Percentiles rank a stretch among this genome's conserved stretches.
These are phyloP conservation scores for Ceratocystis papillata DNA, from an alignment of 2,329 filamentous ascomycete species.

Conservation along the genomic window DNA sequence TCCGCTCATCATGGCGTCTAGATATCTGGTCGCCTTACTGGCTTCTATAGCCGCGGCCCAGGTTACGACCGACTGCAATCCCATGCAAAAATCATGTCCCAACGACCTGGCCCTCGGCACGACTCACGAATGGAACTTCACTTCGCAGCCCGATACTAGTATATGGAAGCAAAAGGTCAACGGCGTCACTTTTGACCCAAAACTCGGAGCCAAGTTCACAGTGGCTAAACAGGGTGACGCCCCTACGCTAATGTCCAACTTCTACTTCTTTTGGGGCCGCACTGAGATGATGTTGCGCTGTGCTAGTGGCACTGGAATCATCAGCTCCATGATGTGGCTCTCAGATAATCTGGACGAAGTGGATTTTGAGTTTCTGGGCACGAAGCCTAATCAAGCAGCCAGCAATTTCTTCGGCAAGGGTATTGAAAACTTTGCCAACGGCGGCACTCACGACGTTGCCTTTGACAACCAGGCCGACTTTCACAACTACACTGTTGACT, in stretches of 20 bases:
- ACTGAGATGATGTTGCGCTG: slow-evolving; percentile 71
- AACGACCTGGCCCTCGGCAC: slow-evolving; percentile 60
- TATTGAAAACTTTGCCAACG: slow-evolving; percentile 51
- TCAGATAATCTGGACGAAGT: slow-evolving; percentile 80
- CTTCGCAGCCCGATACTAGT: slow-evolving; percentile 45
- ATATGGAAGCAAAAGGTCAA: slow-evolving; percentile 57
- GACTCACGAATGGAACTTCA: slow-evolving; percentile 53
- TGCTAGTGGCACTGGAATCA: slow-evolving; percentile 61
- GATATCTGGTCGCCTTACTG: slow-evolving; percentile 26
- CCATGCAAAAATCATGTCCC: slow-evolving; percentile 59
- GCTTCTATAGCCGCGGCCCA: slow-evolving; percentile 49
- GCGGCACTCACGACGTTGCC: slow-evolving; percentile 45
- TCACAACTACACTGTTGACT: slow-evolving; percentile 67
- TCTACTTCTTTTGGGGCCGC: slow-evolving; percentile 78
- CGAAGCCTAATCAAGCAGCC: slow-evolving; percentile 50
- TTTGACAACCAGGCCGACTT: slow-evolving; percentile 47
- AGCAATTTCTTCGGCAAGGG: slow-evolving; percentile 77
- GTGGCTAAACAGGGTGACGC: slow-evolving; percentile 61
- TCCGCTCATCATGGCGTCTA: background rate
- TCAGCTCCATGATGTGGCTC: slow-evolving; percentile 72
- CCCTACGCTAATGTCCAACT: slow-evolving; percentile 66
- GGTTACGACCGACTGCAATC: slow-evolving; percentile 67
- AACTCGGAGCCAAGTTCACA: slow-evolving; percentile 59
- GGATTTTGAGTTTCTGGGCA: slow-evolving; percentile 74
- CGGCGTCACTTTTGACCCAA: slow-evolving; percentile 52